Conservation (phyloP, 1,284 basidiomycete species). For the Fistulinella staudtii region DNA sequence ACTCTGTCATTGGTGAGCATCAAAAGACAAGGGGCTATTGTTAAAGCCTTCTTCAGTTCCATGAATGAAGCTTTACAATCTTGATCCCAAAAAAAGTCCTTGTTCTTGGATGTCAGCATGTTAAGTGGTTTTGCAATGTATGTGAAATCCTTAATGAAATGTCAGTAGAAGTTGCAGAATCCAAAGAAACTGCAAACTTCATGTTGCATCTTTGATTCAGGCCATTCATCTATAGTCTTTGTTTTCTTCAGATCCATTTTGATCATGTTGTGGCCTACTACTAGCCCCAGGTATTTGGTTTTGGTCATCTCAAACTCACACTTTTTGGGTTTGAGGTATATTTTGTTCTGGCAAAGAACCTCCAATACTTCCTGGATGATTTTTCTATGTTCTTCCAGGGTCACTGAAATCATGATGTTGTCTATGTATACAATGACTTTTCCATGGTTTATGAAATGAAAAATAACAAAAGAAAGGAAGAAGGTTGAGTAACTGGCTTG, state of each 20-base stretch:
- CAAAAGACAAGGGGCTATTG: not conserved
- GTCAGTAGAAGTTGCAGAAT: constrained; percentile 41
- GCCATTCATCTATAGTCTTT: not conserved
- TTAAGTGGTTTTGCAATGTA: not conserved
- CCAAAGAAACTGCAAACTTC: constrained; percentile 32
- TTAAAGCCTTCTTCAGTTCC: constrained; percentile 6
- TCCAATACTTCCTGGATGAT: not conserved
- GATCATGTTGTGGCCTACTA: not conserved
- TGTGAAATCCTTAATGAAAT: constrained; percentile 40
- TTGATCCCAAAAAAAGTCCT: not conserved
- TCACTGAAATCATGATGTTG: not conserved
- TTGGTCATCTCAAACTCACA: not conserved
- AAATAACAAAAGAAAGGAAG: too few relatives aligned
- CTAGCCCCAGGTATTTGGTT: not conserved
- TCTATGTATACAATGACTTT: not conserved
- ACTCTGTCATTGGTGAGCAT: too few relatives aligned
- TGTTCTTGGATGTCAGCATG: not conserved
- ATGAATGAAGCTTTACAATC: not conserved
- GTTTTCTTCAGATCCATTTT: not conserved
- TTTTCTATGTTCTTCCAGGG: not conserved
- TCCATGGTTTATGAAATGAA: not conserved
- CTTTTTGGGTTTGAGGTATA: not conserved
- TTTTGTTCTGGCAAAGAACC: not conserved
- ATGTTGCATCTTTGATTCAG: not conserved
- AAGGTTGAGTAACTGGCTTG: too few relatives aligned